Base-by-base conservation (phyloP, 2,329 filamentous ascomycete species). In the Fusarium caatingaense region DNA sequence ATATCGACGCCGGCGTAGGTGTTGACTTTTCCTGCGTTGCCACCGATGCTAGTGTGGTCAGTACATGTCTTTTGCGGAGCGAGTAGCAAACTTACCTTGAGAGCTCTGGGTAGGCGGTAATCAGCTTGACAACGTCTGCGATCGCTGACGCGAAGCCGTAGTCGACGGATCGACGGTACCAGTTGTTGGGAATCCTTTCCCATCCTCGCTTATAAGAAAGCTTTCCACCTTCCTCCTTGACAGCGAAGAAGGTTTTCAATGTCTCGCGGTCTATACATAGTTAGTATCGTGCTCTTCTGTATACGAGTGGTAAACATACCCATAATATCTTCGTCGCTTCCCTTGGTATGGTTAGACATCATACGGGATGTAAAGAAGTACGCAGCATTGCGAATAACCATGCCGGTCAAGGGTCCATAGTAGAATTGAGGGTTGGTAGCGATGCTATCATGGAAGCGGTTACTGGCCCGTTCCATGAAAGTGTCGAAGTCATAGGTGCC, bases 361-460 rank as follows among this genome's bases (percentile, higher is more conserved):
- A 67, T 18, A 0, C 64, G 63, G 3, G 28, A 48, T 13, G 57
- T 51, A 10, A 67, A 67, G 1, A 67, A 56, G 20, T 63, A 67
- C 11, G 57, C 63, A 0, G 64, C 64, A 12, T 67, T 67, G 10
- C 64, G 37, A 28, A 51, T 51, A 40, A 67, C 49, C 50, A 67
- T 67, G 8, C 64, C 64, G 8, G 64, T 67, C 0, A 67, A 58
- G 2, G 64, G 64, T 1, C 63, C 64, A 2, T 53, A 67, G 57
- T 67, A 67, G n/a, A 67, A 67, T 57, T 67, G 53, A 1, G 64
- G 64, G 9, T 67, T 67, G 3, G 51, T 63, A 6, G 34, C 30
- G 3, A 67, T 28, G 1, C 34, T 57, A 25, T 67, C 42, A 1
- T 58, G 20, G 21, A 67, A 67, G 13, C 63, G 63, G 3, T 42